Conservation (phyloP, 1,139 yeast species). For the Suhomyces chickasaworum region DNA sequence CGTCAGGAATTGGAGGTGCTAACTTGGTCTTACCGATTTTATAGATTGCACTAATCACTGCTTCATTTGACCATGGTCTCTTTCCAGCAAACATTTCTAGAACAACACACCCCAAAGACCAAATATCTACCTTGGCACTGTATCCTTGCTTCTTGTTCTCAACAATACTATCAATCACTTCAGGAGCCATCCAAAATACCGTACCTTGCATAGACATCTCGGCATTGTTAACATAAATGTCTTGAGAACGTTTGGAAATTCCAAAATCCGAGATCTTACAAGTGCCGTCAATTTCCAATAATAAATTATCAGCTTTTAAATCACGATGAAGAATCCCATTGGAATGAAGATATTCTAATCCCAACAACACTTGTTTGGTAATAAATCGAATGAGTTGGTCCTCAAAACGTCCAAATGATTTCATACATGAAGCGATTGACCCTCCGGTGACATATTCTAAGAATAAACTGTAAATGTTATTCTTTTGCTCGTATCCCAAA, state of each 20-base stretch:
- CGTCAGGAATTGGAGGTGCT: constrained; percentile 96
- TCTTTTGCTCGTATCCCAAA: constrained; percentile 83
- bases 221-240: constrained; percentile 86
- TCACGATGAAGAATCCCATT: constrained; percentile 93
- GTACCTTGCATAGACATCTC: constrained; percentile 97
- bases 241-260: constrained; percentile 83
- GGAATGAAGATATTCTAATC: constrained; percentile 81
- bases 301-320: constrained; percentile 89
- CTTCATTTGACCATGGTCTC: constrained; percentile 81
- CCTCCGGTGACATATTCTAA: constrained; percentile 98
- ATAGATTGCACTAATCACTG: constrained; percentile 76
- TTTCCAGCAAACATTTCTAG: constrained; percentile 91
- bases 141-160: constrained; percentile 86
- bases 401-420: constrained; percentile 83
- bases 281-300: constrained; percentile 88
- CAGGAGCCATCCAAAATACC: constrained; percentile 99
- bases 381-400: constrained; percentile 72
- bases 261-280: constrained; percentile 98
- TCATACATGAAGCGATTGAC: constrained; percentile 83
- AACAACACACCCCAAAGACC: constrained; percentile 96
- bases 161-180: constrained; percentile 80
- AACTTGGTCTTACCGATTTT: constrained; percentile 71
- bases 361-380: constrained; percentile 79
- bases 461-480: constrained; percentile 77
- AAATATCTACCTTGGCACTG: constrained; percentile 91